phyloP scores from a whole-genome alignment of 176 grass and related monocot genomes.

The Oryza rufipogon region DNA sequence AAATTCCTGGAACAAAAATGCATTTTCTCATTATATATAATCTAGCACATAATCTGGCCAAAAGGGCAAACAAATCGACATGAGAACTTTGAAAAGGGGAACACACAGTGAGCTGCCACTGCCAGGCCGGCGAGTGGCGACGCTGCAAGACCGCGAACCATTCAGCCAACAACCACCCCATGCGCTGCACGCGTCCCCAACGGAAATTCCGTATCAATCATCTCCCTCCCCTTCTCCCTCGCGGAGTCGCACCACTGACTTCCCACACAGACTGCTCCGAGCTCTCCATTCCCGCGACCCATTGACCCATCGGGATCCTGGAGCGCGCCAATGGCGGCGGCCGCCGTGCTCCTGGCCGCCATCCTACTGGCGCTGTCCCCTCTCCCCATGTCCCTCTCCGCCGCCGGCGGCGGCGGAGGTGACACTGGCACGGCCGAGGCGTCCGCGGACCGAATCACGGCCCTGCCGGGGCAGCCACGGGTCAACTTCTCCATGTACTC shows the following conservation, averaged over 20 bases:
- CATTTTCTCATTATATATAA: neutral
- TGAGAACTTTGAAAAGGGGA: neutral
- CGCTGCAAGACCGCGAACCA: neutral
- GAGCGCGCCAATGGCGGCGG: conserved; percentile 24
- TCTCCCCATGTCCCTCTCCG: neutral
- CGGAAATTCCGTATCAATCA: neutral
- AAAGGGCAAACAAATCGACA: neutral
- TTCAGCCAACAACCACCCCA: conserved; percentile 17
- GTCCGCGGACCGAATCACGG: conserved; percentile 53
- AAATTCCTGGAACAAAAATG: no score
- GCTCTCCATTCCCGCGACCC: neutral
- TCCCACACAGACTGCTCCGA: neutral
- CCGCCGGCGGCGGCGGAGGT: no score
- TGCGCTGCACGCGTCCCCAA: conserved; percentile 27
- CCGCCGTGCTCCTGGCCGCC: conserved; percentile 34
- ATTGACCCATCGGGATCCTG: neutral
- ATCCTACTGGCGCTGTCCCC: conserved; percentile 1
- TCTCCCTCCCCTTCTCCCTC: neutral
- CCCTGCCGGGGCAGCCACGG: conserved; percentile 75
- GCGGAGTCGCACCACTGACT: conserved; percentile 1
- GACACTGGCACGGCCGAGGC: conserved; percentile 9
- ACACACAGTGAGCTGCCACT: neutral
- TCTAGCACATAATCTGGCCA: neutral
- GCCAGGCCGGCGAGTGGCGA: neutral
- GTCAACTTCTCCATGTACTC: conserved; percentile 93